Percentiles rank a stretch among this genome's conserved stretches.
These are phyloP conservation scores for Onygena corvina DNA, from an alignment of 2,329 filamentous ascomycete genomes.

Conservation along the genomic window DNA sequence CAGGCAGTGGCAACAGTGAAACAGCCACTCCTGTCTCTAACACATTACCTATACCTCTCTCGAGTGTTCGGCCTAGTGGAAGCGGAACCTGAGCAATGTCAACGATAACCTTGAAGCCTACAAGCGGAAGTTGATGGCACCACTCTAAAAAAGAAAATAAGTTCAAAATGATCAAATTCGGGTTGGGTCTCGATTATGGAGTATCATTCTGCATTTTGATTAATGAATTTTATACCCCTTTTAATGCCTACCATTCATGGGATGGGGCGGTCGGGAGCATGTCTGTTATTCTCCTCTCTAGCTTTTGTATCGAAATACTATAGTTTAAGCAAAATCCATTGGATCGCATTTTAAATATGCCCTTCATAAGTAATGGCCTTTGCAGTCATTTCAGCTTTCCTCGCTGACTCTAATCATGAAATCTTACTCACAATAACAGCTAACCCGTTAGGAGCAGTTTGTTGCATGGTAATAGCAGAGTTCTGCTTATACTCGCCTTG, in stretches of 20 bases:
- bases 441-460: no score
- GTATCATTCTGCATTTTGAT: neutral
- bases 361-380: neutral
- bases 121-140: neutral
- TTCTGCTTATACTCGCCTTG: no score
- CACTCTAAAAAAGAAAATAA: neutral
- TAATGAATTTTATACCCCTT: slow-evolving; percentile 2
- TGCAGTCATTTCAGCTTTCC: neutral
- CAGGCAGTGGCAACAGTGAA: neutral
- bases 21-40: neutral
- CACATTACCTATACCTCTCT: neutral
- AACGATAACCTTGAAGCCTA: neutral
- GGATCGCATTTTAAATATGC: neutral
- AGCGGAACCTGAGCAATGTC: neutral
- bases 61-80: neutral
- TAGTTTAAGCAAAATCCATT: neutral
- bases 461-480: no score
- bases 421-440: no score
- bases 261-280: neutral
- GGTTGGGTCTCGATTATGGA: neutral
- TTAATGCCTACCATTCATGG: neutral
- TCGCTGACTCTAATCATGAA: neutral
- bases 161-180: neutral
- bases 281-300: neutral
- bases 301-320: neutral